Evolutionary conservation across 305 asterid genomes (phyloP).

Genomic region (Solanum chacoense): DNA sequence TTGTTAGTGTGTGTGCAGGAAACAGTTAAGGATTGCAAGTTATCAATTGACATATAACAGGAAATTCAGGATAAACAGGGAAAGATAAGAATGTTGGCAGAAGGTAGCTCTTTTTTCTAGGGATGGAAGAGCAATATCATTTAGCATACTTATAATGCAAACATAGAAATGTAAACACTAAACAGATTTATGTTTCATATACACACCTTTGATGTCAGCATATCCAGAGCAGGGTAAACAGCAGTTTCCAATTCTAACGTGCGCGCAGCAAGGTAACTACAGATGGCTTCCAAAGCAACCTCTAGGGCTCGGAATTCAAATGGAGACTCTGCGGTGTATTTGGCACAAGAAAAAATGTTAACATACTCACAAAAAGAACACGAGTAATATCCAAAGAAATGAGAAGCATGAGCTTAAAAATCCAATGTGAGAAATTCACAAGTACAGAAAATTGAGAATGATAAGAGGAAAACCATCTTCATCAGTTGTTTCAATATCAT

Average conservation of each 20-base stretch:
- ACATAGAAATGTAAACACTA: background rate
- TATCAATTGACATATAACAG: background rate
- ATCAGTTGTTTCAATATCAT: slow-evolving; percentile 56
- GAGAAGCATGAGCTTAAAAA: background rate
- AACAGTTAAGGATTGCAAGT: background rate
- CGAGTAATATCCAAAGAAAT: background rate
- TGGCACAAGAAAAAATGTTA: background rate
- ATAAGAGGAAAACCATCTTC: slow-evolving; percentile 59
- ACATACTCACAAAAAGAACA: background rate
- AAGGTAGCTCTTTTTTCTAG: background rate
- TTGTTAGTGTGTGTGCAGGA: background rate
- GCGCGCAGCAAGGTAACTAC: slow-evolving; percentile 78
- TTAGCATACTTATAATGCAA: background rate
- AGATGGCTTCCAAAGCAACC: slow-evolving; percentile 84
- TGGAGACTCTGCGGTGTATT: slow-evolving; percentile 50
- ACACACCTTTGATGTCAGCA: slow-evolving; percentile 80
- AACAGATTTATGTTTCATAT: background rate
- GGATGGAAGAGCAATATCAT: background rate
- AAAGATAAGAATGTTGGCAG: background rate
- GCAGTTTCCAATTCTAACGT: slow-evolving; percentile 75
- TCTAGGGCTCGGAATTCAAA: slow-evolving; percentile 84
- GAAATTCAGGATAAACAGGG: background rate
- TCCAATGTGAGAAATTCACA: background rate
- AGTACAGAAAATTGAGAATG: background rate
- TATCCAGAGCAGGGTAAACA: slow-evolving; percentile 84